Conservation (phyloP, 2,329 filamentous ascomycete species). For the Dothidotthia symphoricarpi region DNA sequence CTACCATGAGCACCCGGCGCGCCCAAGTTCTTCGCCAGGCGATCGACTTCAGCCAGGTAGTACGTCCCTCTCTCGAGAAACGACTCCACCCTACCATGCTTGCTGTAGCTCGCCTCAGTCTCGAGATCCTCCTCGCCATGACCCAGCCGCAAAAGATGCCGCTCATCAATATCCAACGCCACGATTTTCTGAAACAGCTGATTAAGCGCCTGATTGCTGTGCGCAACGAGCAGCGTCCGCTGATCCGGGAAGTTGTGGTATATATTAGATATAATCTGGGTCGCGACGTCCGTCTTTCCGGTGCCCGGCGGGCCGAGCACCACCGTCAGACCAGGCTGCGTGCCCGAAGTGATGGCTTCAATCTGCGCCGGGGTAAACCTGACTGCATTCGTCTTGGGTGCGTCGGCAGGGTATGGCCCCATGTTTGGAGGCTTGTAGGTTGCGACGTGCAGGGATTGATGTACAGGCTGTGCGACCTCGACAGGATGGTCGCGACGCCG, state of each 20-base stretch:
- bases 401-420: constrained; percentile 84
- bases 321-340: constrained; percentile 88
- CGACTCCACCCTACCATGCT: constrained; percentile 89
- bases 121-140: constrained; percentile 94
- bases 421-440: constrained; percentile 87
- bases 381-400: constrained; percentile 75
- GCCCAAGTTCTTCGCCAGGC: constrained; percentile 77
- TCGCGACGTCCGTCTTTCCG: constrained; percentile 98
- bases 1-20: constrained; percentile 93
- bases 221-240: constrained; percentile 86
- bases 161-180: constrained; percentile 91
- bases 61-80: constrained; percentile 84
- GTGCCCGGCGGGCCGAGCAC: constrained; percentile 95
- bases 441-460: constrained; percentile 69
- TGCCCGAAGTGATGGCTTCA: constrained; percentile 89
- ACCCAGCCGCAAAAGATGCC: constrained; percentile 86
- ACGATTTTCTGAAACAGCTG: constrained; percentile 98
- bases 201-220: constrained; percentile 97
- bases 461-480: constrained; percentile 60
- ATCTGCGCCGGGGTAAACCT: constrained; percentile 90
- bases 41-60: constrained; percentile 79
- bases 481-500: constrained; percentile 69
- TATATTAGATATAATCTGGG: constrained; percentile 97
- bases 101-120: constrained; percentile 84
- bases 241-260: constrained; percentile 97